These are phyloP conservation scores for Mortierella claussenii DNA, from an alignment of 192 early-diverging fungal species.

Conservation along the genomic window DNA sequence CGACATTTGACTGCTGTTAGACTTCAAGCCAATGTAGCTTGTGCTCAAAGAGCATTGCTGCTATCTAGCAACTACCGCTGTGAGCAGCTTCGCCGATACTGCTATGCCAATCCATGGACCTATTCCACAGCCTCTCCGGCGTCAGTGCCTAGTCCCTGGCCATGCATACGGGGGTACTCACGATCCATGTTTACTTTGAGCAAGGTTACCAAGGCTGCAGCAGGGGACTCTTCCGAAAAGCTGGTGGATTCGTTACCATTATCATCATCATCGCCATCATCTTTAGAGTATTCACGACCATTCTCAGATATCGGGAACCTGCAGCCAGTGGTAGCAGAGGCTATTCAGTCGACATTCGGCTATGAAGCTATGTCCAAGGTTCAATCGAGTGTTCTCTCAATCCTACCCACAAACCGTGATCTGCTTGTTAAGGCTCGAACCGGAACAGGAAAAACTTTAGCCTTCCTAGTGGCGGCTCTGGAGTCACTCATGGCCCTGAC, in stretches of 20 bases:
- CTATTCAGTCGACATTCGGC: constrained; percentile 73
- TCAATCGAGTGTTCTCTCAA: constrained; percentile 78
- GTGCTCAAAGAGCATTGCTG: too few species aligned
- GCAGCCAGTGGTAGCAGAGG: constrained; percentile 58
- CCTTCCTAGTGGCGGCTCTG: constrained; percentile 90
- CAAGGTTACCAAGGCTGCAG: too few species aligned
- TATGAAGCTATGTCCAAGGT: constrained; percentile 85
- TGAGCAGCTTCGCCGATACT: too few species aligned
- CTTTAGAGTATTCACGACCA: constrained; percentile 35
- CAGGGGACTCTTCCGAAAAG: too few species aligned
- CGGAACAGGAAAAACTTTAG: constrained; percentile 96
- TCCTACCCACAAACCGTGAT: constrained; percentile 77
- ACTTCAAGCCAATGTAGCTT: too few species aligned
- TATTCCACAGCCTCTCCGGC: too few species aligned
- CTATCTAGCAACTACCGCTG: too few species aligned
- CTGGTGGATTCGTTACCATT: background rate
- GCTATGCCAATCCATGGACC: too few species aligned
- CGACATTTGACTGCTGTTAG: too few species aligned
- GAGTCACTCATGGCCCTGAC: constrained; percentile 72
- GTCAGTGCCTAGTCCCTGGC: too few species aligned
- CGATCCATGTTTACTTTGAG: too few species aligned
- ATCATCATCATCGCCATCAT: constrained; percentile 5
- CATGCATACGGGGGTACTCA: background rate
- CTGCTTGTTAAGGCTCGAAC: constrained; percentile 96
- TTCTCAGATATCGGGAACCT: constrained; percentile 61